Evolutionary conservation across 2,329 filamentous ascomycete genomes (phyloP), one percentile per base, ranked within the genome.

Genomic region (Aspergillus pseudoterreus): DNA sequence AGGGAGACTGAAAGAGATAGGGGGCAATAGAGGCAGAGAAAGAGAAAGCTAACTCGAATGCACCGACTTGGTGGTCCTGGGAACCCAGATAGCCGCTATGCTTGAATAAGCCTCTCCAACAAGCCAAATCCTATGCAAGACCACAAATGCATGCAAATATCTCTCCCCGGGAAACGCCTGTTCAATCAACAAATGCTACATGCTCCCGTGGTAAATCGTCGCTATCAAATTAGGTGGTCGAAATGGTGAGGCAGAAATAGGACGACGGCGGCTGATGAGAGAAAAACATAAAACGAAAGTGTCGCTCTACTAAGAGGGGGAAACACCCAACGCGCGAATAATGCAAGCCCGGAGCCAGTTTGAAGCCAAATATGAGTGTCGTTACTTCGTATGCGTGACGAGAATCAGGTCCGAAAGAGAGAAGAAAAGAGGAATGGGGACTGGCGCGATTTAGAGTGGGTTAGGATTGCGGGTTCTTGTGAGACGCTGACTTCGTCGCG

Each of bases 401-500:
- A 33, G 41, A 33, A 30, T 30, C 27, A 30, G 27, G 27, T 43
- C 41, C 39, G 32, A 42, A 38, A 38, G 24, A 30, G 32, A 22
- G 19, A 12, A 14, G 36, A 15, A 45, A 27, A 30, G 38, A 44
- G 22, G 12, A 32, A 19, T 15, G n/a, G n/a, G 44, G 43, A 17
- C 15, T 19, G 12, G 17, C 30, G 43, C 27, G 39, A 17, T 33
- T 27, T 50, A 54, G 39, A 38, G 32, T 30, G 51, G 39, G 11
- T 45, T 27, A 36, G 54, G 50, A 22, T 56, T 57, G 45, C 56
- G 57, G 47, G 42, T 57, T 39, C 51, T 47, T 9, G 58, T 52
- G 33, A 61, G 42, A 10, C 59, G 59, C 15, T 58, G 51, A 45
- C 59, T 62, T 17, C 59, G 59, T 35, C 59, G 57, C 33, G 53